Conservation (phyloP, 306 rosid species). For the Cicer yamashitae region DNA sequence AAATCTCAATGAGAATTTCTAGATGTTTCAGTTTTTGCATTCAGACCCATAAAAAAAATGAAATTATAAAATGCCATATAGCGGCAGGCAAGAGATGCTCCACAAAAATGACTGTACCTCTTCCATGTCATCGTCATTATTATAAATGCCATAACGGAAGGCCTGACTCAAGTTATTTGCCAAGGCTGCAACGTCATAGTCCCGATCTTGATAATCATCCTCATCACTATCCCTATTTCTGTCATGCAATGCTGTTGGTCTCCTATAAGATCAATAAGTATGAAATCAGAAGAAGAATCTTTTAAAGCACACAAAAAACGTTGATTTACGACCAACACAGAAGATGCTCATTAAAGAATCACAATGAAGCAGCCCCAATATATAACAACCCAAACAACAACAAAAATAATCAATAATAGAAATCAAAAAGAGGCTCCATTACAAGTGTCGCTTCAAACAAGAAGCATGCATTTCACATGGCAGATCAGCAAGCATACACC, state of each 20-base stretch:
- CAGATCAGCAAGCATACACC: not conserved
- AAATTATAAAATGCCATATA: slow-evolving; percentile 23
- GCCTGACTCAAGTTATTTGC: slow-evolving; percentile 98
- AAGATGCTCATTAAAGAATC: slow-evolving; percentile 23
- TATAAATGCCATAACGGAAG: slow-evolving; percentile 91
- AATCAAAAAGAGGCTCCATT: not conserved
- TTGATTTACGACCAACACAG: slow-evolving; percentile 14
- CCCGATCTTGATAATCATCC: slow-evolving; percentile 97
- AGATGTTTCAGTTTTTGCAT: slow-evolving; percentile 7
- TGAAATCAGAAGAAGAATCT: slow-evolving; percentile 25
- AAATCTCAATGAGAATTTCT: slow-evolving; percentile 14
- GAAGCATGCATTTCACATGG: not conserved
- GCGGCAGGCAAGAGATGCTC: slow-evolving; percentile 25
- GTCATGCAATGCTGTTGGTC: slow-evolving; percentile 93
- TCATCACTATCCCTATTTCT: slow-evolving; percentile 93
- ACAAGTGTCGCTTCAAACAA: not conserved
- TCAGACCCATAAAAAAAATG: slow-evolving; percentile 19
- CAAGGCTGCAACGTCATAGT: slow-evolving; percentile 94
- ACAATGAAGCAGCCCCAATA: slow-evolving; percentile 17
- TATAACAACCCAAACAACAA: slow-evolving; percentile 21
- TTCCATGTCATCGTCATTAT: slow-evolving; percentile 82
- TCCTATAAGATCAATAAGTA: slow-evolving; percentile 63
- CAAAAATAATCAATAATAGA: not conserved
- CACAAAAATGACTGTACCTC: slow-evolving; percentile 59
- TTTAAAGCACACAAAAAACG: slow-evolving; percentile 4